Evolutionary conservation across 1,284 basidiomycete genomes (phyloP), one percentile per base, ranked within the genome.

Genomic region (Pyrrhoderma noxium): DNA sequence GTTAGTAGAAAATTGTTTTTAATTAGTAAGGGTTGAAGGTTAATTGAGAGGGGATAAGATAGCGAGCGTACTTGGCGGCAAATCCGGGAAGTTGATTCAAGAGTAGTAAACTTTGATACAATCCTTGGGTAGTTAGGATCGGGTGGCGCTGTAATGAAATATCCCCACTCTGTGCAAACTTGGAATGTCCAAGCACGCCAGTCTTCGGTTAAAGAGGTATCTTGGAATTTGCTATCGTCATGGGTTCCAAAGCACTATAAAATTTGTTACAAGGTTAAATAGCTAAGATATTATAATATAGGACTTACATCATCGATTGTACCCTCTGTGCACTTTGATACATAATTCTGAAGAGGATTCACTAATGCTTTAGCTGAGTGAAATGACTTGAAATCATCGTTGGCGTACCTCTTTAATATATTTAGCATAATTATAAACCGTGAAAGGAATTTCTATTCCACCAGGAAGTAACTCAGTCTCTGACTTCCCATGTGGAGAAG

Each of bases 181-280:
- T 96, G 93, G 76, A 93, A 98, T 1, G 76, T 65, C 94, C 94
- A 98, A 9, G 88, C 72, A 40, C 92, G 76, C 90, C 91, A 94
- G 0, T 74, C 76, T 63, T 89, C 76, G 53, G 79, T 70, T 5
- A 90, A 67, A 11, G 74, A 76, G 0, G 76, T 78, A 11, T 74
- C 72, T 55, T 76, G 75, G 67, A 81, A 95, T 58, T 79, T 72
- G 1, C 70, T 60, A 58, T 85, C 85, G 58, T 95, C 70, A 53
- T 75, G 79, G 0, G 89, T 87, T 14, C 90, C 90, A 61, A 96
- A 96, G 67, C 94, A 97, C 81, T 92, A 49, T 38, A 46, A 18
- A 53, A 38, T 18, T 45, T 48, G 13, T 42, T 37, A 9, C 42
- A 49, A 45, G 41, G 9, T 18, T 22, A 13, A 5, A 22, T 40